These are phyloP conservation scores for Hondaea fermentalgiana DNA, from an alignment of 108 stramenopile species.

Conservation along the genomic window DNA sequence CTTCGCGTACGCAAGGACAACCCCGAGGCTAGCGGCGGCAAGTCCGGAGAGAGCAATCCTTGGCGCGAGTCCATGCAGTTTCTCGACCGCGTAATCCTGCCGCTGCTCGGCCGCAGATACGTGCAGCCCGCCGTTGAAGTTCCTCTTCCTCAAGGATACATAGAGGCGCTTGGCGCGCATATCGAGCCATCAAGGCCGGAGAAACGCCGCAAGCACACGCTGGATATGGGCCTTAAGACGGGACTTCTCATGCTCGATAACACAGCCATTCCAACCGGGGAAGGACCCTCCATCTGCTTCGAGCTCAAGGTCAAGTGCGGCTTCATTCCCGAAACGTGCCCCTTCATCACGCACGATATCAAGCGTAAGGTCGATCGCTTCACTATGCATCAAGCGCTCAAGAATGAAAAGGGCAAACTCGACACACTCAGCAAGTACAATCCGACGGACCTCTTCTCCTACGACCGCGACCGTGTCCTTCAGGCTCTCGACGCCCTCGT, in stretches of 20 bases:
- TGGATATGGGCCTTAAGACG: neutral
- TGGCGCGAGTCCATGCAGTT: slow-evolving; percentile 8
- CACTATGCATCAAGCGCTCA: neutral
- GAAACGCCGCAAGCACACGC: neutral
- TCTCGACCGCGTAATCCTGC: neutral
- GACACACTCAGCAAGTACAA: neutral
- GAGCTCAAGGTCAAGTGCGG: slow-evolving; percentile 15
- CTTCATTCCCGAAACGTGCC: neutral
- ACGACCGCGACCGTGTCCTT: neutral
- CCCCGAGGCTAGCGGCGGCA: slow-evolving; percentile 3
- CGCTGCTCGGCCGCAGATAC: neutral
- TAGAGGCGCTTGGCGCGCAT: neutral
- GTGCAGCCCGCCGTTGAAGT: slow-evolving; percentile 1
- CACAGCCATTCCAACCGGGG: neutral
- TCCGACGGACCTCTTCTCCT: neutral
- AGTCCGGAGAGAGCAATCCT: neutral
- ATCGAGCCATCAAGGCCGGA: neutral
- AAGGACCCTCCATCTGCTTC: neutral
- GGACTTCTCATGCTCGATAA: neutral
- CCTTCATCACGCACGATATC: neutral
- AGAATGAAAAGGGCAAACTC: neutral
- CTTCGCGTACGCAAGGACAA: slow-evolving; percentile 13
- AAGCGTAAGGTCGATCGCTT: neutral
- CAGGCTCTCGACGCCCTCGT: neutral
- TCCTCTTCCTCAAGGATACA: neutral